These are phyloP conservation scores for Tulasnella sp. DNA, from an alignment of 768 basidiomycete genomes.

Conservation along the genomic window DNA sequence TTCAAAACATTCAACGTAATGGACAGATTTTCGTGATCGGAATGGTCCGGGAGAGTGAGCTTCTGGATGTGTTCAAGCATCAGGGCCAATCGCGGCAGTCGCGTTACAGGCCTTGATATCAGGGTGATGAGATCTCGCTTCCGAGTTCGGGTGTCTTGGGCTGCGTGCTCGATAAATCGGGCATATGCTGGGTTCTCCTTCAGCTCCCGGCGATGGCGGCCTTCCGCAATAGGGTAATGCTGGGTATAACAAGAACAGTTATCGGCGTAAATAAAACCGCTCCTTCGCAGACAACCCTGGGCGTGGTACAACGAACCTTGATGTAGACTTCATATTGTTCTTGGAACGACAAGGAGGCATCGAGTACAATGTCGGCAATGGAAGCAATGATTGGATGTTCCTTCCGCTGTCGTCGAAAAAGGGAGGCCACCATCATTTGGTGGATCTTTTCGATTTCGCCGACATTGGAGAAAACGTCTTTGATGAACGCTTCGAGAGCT, in stretches of 20 bases:
- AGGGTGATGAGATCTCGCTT: slow-evolving; percentile 74
- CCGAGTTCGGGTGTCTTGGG: slow-evolving; percentile 51
- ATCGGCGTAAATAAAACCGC: neutral
- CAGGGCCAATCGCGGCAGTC: slow-evolving; percentile 70
- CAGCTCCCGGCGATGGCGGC: slow-evolving; percentile 65
- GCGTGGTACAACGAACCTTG: slow-evolving; percentile 29
- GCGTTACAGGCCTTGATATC: slow-evolving; percentile 75
- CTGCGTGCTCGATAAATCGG: slow-evolving; percentile 49
- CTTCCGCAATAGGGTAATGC: slow-evolving; percentile 79
- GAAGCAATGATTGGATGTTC: slow-evolving; percentile 75
- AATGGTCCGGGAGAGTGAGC: slow-evolving; percentile 49
- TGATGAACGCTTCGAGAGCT: slow-evolving; percentile 51
- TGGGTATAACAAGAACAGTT: neutral
- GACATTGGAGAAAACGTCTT: slow-evolving; percentile 78
- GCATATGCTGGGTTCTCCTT: slow-evolving; percentile 57
- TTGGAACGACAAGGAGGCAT: slow-evolving; percentile 42
- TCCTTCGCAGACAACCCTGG: neutral
- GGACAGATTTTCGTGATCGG: slow-evolving; percentile 67
- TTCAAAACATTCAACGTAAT: slow-evolving; percentile 55
- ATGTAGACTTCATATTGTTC: slow-evolving; percentile 69
- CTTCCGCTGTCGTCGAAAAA: slow-evolving; percentile 74
- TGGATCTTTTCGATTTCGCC: slow-evolving; percentile 56
- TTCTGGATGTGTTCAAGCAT: slow-evolving; percentile 39
- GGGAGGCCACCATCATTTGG: slow-evolving; percentile 50
- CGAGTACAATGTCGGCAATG: slow-evolving; percentile 75